Evolutionary conservation across 2,329 filamentous ascomycete genomes (phyloP).

Genomic region (Pyrenochaeta sp.): DNA sequence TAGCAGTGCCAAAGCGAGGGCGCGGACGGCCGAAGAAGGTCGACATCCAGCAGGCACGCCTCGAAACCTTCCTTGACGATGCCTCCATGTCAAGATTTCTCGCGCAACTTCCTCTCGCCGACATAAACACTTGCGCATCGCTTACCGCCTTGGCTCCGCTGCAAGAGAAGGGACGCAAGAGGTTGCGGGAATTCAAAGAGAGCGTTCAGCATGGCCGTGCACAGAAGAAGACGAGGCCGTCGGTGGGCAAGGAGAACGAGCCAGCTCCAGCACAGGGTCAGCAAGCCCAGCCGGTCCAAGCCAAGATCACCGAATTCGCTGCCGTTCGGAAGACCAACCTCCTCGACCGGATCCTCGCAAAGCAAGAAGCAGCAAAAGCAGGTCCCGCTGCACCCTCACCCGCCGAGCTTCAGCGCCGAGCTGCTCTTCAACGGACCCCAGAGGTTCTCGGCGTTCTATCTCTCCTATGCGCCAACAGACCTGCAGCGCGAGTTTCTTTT

Average conservation of each 20-base stretch:
- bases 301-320: conserved; percentile 50
- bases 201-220: conserved; percentile 57
- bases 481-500: conserved; percentile 53
- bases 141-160: conserved; percentile 64
- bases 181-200: conserved; percentile 73
- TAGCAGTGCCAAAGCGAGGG: conserved; percentile 46
- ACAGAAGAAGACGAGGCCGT: conserved; percentile 41
- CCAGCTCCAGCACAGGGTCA: conserved; percentile 13
- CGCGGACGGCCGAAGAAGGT: conserved; percentile 44
- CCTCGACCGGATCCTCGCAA: conserved; percentile 61
- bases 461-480: conserved; percentile 50
- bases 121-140: conserved; percentile 62
- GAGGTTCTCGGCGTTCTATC: conserved; percentile 56
- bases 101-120: conserved; percentile 63
- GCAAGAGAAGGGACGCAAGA: conserved; percentile 71
- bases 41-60: conserved; percentile 55
- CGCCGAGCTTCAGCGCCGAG: conserved; percentile 54
- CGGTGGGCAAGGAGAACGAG: conserved; percentile 44
- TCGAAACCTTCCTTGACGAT: conserved; percentile 54
- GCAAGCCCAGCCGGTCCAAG: conserved; percentile 30
- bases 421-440: conserved; percentile 57
- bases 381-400: conserved; percentile 51
- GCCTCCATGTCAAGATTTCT: conserved; percentile 59
- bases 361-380: conserved; percentile 53
- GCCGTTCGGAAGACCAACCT: conserved; percentile 55